phyloP scores from a whole-genome alignment of 331 rosid genomes.

The Acacia concinna region DNA sequence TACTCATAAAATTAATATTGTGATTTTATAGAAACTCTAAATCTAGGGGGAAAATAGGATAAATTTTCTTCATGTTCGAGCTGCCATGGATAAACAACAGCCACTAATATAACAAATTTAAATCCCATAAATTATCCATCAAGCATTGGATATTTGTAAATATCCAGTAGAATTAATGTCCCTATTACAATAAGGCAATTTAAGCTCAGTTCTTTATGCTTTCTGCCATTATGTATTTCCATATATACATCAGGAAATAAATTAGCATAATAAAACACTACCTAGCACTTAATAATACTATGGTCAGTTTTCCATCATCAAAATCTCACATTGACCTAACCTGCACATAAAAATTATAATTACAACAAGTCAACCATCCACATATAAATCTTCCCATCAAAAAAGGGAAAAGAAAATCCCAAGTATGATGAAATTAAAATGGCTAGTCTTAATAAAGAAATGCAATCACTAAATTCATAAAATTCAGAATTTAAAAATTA shows the following conservation, averaged over 20 bases:
- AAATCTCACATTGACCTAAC: constrained; percentile 16
- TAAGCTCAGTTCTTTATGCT: background rate
- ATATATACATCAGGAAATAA: constrained; percentile 34
- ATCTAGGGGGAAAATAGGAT: background rate
- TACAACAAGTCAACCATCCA: background rate
- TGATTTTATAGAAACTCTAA: background rate
- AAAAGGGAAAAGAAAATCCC: background rate
- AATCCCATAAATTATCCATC: background rate
- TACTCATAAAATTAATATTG: background rate
- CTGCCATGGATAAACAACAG: background rate
- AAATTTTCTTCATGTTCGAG: background rate
- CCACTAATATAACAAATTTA: background rate
- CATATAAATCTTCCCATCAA: background rate
- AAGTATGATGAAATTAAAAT: background rate
- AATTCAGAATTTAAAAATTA: background rate
- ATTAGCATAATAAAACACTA: constrained; percentile 27
- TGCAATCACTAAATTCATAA: background rate
- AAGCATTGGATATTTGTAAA: background rate
- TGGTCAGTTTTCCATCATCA: constrained; percentile 30
- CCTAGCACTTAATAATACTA: background rate
- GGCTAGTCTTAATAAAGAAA: background rate
- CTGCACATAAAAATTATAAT: background rate
- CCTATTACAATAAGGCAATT: constrained; percentile 25
- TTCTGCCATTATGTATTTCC: background rate
- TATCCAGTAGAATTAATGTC: constrained; percentile 13